Percentiles rank a stretch among this genome's conserved stretches.
Evolutionary conservation across 306 rosid genomes (phyloP).

Genomic region (Quercus mongolica): DNA sequence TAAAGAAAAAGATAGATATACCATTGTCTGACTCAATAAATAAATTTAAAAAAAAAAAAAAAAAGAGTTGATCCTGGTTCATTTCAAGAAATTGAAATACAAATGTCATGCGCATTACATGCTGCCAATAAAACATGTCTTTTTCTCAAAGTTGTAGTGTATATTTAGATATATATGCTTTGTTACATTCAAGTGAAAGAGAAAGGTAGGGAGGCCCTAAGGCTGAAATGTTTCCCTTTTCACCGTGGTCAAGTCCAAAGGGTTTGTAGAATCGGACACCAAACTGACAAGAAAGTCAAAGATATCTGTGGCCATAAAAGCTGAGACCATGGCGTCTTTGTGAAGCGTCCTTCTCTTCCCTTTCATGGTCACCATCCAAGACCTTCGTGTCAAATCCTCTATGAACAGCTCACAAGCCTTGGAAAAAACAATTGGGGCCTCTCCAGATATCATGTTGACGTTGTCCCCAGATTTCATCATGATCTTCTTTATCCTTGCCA

Average conservation of each 20-base stretch:
- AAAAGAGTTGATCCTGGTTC: too few relatives aligned
- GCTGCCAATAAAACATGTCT: too few relatives aligned
- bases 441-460: constrained; percentile 79
- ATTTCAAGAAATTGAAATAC: too few relatives aligned
- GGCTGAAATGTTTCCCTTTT: background rate
- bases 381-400: constrained; percentile 54
- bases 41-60: too few relatives aligned
- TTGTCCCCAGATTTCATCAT: constrained; percentile 66
- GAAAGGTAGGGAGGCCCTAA: background rate
- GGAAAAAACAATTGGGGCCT: constrained; percentile 63
- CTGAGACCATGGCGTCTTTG: constrained; percentile 64
- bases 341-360: constrained; percentile 65
- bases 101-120: too few relatives aligned
- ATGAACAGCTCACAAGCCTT: constrained; percentile 81
- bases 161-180: too few relatives aligned
- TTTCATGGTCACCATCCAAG: constrained; percentile 61
- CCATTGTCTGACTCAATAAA: too few relatives aligned
- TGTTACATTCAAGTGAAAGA: too few relatives aligned
- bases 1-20: too few relatives aligned
- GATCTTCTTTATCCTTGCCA: constrained; percentile 82
- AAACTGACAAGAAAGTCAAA: constrained; percentile 61
- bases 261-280: constrained; percentile 34
- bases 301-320: constrained; percentile 56
- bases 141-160: too few relatives aligned
- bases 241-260: background rate